Conservation (phyloP, 306 rosid species). For the Heteromeles arbutifolia region DNA sequence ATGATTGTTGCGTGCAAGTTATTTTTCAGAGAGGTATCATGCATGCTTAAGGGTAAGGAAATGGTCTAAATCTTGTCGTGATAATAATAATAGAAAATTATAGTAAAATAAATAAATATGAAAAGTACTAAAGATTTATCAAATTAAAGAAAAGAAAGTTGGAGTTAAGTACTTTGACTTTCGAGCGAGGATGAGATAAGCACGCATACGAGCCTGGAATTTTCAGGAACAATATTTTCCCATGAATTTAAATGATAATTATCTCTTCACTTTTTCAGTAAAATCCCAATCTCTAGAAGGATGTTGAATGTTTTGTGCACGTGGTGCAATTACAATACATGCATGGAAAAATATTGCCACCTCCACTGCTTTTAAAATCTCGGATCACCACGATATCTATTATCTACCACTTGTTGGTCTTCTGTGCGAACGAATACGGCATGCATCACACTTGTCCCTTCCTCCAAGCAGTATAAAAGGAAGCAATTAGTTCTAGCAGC, state of each 20-base stretch:
- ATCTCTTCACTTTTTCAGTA: not conserved
- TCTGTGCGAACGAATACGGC: not conserved
- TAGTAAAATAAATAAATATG: too few relatives aligned
- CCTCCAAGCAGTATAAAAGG: not conserved
- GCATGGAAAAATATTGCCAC: slow-evolving; percentile 1
- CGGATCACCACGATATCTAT: not conserved
- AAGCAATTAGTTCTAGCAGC: not conserved
- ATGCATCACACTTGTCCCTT: not conserved
- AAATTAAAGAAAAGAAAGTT: too few relatives aligned
- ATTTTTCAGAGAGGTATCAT: too few relatives aligned
- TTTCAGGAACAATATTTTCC: not conserved
- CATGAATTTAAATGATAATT: too few relatives aligned
- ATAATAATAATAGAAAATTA: too few relatives aligned
- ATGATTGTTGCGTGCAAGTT: not conserved
- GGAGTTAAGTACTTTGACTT: not conserved
- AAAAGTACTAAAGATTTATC: too few relatives aligned
- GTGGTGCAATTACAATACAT: not conserved
- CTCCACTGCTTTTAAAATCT: not conserved
- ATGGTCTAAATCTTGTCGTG: too few relatives aligned
- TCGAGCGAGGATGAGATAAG: not conserved
- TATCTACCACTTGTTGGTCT: not conserved
- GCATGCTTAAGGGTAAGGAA: too few relatives aligned
- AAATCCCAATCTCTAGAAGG: not conserved
- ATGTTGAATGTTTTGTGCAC: not conserved
- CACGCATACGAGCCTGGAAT: not conserved